Conservation (phyloP, 2,329 filamentous ascomycete species). For the Domatiomyces catenatus region DNA sequence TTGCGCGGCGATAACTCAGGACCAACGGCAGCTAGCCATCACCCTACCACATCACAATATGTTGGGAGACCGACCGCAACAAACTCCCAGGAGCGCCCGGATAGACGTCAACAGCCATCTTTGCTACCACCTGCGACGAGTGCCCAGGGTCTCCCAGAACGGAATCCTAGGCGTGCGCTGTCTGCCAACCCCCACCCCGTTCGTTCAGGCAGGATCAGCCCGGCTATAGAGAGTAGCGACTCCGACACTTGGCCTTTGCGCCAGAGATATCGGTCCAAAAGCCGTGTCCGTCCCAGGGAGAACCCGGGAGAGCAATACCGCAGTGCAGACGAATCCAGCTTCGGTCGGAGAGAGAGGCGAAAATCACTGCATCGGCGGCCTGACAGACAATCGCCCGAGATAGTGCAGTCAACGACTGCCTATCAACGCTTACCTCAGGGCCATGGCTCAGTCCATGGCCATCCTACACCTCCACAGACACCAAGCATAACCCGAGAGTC, state of each 20-base stretch:
- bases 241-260: not conserved
- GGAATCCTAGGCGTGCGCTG: not conserved
- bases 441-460: constrained; percentile 9
- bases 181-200: not conserved
- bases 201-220: not conserved
- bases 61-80: constrained; percentile 2
- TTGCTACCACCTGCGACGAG: not conserved
- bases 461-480: constrained; percentile 14
- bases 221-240: not conserved
- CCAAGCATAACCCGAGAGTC: constrained; percentile 6
- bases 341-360: not conserved
- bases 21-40: constrained; percentile 5
- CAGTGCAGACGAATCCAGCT: not conserved
- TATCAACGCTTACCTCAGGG: not conserved
- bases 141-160: not conserved
- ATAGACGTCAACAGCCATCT: not conserved
- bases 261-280: not conserved
- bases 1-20: constrained; percentile 6
- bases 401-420: not conserved
- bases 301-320: not conserved
- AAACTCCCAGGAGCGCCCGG: not conserved
- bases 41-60: constrained; percentile 16
- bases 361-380: not conserved
- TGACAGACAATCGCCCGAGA: not conserved
- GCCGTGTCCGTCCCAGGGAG: not conserved